Evolutionary conservation across 345 rosid genomes (phyloP).

Genomic region (Hypericum perforatum): DNA sequence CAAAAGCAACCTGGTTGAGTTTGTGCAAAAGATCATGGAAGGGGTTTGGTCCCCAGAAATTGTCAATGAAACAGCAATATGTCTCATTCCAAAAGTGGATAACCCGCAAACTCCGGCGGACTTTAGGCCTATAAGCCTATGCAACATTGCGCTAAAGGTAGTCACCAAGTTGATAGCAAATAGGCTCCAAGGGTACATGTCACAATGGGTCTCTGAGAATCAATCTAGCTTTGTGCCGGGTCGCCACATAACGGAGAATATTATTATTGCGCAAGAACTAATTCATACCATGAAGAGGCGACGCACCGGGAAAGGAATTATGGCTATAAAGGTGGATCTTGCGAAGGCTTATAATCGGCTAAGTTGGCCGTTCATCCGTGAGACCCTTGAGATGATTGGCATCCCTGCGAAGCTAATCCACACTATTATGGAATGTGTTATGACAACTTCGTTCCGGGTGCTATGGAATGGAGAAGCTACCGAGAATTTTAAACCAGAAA

Average conservation of each 20-base stretch:
- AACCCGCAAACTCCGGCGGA: no score
- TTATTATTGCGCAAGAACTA: not conserved
- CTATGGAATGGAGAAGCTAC: not conserved
- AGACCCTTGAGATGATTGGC: not conserved
- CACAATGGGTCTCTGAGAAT: not conserved
- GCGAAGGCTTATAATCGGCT: not conserved
- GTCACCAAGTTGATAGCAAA: not conserved
- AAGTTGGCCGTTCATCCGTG: not conserved
- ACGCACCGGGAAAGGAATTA: no score
- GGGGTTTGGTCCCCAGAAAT: no score
- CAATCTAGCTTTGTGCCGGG: not conserved
- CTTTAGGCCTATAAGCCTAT: no score
- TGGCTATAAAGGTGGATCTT: not conserved
- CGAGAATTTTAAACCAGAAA: no score
- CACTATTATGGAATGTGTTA: not conserved
- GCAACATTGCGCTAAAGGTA: no score
- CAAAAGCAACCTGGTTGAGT: no score
- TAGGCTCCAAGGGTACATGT: not conserved
- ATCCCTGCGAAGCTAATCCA: not conserved
- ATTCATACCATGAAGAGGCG: not conserved
- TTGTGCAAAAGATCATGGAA: no score
- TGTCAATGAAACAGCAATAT: no score
- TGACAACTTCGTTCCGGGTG: not conserved
- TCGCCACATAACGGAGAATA: not conserved
- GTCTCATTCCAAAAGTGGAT: no score